phyloP scores from a whole-genome alignment of 768 basidiomycete genomes.

The Panaeolus cyanescens region DNA sequence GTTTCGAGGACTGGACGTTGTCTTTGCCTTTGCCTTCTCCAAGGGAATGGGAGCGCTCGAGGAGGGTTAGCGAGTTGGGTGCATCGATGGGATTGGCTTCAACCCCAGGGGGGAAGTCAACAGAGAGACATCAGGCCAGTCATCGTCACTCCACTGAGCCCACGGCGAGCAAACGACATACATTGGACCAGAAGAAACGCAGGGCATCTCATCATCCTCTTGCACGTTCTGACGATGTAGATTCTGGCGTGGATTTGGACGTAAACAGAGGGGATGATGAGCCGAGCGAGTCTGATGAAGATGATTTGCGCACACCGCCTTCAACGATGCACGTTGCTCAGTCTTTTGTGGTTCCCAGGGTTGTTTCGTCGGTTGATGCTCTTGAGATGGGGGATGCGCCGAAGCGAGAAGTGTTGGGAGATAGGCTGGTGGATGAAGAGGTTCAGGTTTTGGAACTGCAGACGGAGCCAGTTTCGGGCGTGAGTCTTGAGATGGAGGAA shows the following conservation, averaged over 20 bases:
- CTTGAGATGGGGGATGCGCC: not conserved
- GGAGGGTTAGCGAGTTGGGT: not conserved
- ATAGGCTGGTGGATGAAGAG: conserved; percentile 7
- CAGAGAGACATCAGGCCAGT: not conserved
- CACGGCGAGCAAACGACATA: not conserved
- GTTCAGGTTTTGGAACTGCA: conserved; percentile 2
- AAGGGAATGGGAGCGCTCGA: not conserved
- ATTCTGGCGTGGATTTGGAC: not conserved
- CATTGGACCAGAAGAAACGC: not conserved
- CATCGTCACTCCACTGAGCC: not conserved
- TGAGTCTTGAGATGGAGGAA: conserved; percentile 6
- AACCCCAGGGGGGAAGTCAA: not conserved
- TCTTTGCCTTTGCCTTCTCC: conserved; percentile 16
- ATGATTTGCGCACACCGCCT: not conserved
- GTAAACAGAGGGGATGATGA: not conserved
- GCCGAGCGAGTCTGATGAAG: not conserved
- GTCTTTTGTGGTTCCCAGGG: not conserved
- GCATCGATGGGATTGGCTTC: not conserved
- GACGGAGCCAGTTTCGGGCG: not conserved
- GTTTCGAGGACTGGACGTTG: conserved; percentile 19
- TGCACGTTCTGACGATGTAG: not conserved
- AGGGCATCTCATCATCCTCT: not conserved
- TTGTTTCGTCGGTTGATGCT: not conserved
- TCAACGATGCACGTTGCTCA: not conserved
- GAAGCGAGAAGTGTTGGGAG: not conserved